phyloP scores from a whole-genome alignment of 2,329 filamentous ascomycete species.

The Kalmusia sp. region DNA sequence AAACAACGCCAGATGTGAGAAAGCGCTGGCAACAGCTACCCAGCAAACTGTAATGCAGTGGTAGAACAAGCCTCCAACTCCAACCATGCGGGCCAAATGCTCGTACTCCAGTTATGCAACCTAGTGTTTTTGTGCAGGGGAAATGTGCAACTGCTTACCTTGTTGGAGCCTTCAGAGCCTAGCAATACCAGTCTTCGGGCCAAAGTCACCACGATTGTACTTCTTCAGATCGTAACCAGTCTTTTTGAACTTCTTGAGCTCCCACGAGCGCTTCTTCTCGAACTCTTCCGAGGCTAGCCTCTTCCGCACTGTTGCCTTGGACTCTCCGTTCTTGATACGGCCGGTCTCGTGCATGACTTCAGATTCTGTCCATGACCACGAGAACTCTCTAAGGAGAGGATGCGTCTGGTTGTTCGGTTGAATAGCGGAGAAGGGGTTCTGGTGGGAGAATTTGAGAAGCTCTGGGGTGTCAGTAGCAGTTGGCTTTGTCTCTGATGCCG shows the following conservation, averaged over 20 bases:
- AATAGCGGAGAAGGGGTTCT: slow-evolving; percentile 35
- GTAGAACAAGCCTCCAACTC: too few species aligned
- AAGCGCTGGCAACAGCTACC: too few species aligned
- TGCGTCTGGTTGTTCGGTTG: slow-evolving; percentile 32
- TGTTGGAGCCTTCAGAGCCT: slow-evolving; percentile 37
- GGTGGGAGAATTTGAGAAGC: slow-evolving; percentile 34
- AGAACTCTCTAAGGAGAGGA: slow-evolving; percentile 38
- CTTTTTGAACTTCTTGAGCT: slow-evolving; percentile 42
- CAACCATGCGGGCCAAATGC: too few species aligned
- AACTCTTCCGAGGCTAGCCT: slow-evolving; percentile 34
- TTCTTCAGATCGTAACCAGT: slow-evolving; percentile 40
- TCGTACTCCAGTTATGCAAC: too few species aligned
- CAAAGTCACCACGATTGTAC: slow-evolving; percentile 47
- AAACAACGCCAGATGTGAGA: too few species aligned
- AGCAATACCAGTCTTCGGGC: slow-evolving; percentile 42
- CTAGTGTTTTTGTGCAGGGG: too few species aligned
- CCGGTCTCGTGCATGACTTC: slow-evolving; percentile 31
- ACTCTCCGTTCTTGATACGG: slow-evolving; percentile 20
- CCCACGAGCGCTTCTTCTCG: slow-evolving; percentile 36
- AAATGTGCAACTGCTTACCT: too few species aligned
- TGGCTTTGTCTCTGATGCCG: not conserved
- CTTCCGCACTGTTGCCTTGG: slow-evolving; percentile 31
- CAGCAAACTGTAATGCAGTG: too few species aligned
- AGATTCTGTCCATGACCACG: slow-evolving; percentile 38
- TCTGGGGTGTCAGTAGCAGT: slow-evolving; percentile 26